These are phyloP conservation scores for Sphaerosporella brunnea DNA, from an alignment of 495 filamentous ascomycete species.

Conservation along the genomic window DNA sequence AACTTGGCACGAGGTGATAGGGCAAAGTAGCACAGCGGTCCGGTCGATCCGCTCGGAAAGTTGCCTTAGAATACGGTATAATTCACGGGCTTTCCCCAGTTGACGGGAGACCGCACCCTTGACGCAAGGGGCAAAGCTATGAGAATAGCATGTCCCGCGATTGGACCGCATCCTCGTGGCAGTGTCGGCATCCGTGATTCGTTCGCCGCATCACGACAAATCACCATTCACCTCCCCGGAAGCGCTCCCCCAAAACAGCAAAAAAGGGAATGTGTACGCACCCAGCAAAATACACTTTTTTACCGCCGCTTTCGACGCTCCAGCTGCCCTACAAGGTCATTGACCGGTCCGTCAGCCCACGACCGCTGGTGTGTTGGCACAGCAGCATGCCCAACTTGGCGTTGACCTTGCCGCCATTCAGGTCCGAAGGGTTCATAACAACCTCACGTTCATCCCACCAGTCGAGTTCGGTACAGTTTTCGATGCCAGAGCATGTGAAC, in stretches of 20 bases:
- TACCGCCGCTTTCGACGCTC: conserved; percentile 57
- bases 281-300: conserved; percentile 36
- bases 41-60: conserved; percentile 3
- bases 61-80: background rate
- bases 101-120: background rate
- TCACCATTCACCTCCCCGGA: background rate
- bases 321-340: conserved; percentile 78
- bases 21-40: conserved; percentile 4
- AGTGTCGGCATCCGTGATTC: too few species aligned
- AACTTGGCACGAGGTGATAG: conserved; percentile 2
- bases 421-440: conserved; percentile 40
- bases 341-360: conserved; percentile 48
- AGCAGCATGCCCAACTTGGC: conserved; percentile 71
- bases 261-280: conserved; percentile 1
- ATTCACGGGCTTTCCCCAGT: background rate
- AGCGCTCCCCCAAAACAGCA: conserved; percentile 5
- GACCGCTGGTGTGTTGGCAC: conserved; percentile 63
- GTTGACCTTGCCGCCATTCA: conserved; percentile 34
- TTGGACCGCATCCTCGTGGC: background rate
- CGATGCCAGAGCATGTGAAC: conserved; percentile 43
- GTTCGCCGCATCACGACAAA: background rate
- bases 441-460: conserved; percentile 87
- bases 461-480: conserved; percentile 71
- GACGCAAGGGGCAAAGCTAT: background rate
- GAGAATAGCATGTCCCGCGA: background rate